Percentiles rank a stretch among this genome's conserved stretches.
Conservation (phyloP, 192 early-diverging fungal genomes). For the Phlyctochytrium planicorne region DNA sequence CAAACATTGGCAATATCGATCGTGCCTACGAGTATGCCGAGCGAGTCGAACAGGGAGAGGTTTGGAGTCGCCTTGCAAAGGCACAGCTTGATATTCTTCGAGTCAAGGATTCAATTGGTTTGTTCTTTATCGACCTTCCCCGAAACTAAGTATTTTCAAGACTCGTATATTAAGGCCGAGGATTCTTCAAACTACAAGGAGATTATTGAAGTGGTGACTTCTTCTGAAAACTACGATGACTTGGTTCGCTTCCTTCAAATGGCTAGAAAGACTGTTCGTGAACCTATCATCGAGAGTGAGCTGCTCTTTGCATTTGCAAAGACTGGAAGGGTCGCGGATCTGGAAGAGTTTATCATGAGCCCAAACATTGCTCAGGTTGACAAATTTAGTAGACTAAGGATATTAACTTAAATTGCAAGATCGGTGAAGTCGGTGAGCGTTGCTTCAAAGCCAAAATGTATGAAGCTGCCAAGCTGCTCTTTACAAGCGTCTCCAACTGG, state of each 20-base stretch:
- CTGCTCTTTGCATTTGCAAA: conserved; percentile 95
- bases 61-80: conserved; percentile 94
- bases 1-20: conserved; percentile 89
- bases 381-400: neutral
- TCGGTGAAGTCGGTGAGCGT: conserved; percentile 87
- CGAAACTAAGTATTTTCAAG: conserved; percentile 34
- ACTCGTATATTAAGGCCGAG: conserved; percentile 95
- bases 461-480: conserved; percentile 92
- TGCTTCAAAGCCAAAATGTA: conserved; percentile 92
- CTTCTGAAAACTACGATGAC: conserved; percentile 90
- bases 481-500: conserved; percentile 97
- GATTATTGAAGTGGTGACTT: conserved; percentile 77
- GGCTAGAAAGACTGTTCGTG: conserved; percentile 93
- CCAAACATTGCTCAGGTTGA: conserved; percentile 93
- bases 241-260: conserved; percentile 91
- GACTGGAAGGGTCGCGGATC: conserved; percentile 83
- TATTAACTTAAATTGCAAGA: conserved; percentile 20
- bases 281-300: conserved; percentile 95
- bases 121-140: conserved; percentile 5
- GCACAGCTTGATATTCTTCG: conserved; percentile 88
- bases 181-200: conserved; percentile 87
- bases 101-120: conserved; percentile 90
- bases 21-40: conserved; percentile 97
- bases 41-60: conserved; percentile 82
- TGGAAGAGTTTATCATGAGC: conserved; percentile 89